These are phyloP conservation scores for Brettanomyces nanus DNA, from an alignment of 805 yeast species.

Conservation along the genomic window DNA sequence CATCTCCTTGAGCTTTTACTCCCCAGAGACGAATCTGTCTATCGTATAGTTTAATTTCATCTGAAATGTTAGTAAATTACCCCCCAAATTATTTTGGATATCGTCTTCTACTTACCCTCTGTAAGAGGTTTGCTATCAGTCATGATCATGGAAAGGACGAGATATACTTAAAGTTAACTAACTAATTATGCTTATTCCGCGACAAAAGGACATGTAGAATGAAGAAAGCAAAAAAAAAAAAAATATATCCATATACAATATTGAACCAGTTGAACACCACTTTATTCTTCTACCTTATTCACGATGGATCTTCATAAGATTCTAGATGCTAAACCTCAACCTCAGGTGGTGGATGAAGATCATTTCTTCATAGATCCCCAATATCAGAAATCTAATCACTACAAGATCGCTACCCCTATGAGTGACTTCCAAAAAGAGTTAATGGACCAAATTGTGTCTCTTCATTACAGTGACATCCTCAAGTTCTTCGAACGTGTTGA, in stretches of 20 bases:
- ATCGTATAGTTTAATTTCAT: slow-evolving; percentile 87
- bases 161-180: background rate
- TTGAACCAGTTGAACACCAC: too few species aligned
- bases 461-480: slow-evolving; percentile 85
- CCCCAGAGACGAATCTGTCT: slow-evolving; percentile 97
- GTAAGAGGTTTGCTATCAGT: slow-evolving; percentile 1
- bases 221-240: too few species aligned
- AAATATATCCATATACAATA: too few species aligned
- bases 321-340: slow-evolving; percentile 79
- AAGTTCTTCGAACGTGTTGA: slow-evolving; percentile 66
- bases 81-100: too few species aligned
- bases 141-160: background rate
- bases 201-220: too few species aligned
- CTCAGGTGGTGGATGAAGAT: slow-evolving; percentile 60
- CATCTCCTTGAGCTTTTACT: slow-evolving; percentile 73
- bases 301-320: slow-evolving; percentile 67
- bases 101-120: slow-evolving; percentile 2
- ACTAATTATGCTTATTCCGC: too few species aligned
- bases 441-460: slow-evolving; percentile 83
- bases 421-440: slow-evolving; percentile 80
- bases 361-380: slow-evolving; percentile 28
- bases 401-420: slow-evolving; percentile 75
- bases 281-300: background rate
- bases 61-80: too few species aligned
- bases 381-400: slow-evolving; percentile 47